Base-by-base conservation (phyloP, 2,329 filamentous ascomycete species). In the Cladophialophora carrionii region DNA sequence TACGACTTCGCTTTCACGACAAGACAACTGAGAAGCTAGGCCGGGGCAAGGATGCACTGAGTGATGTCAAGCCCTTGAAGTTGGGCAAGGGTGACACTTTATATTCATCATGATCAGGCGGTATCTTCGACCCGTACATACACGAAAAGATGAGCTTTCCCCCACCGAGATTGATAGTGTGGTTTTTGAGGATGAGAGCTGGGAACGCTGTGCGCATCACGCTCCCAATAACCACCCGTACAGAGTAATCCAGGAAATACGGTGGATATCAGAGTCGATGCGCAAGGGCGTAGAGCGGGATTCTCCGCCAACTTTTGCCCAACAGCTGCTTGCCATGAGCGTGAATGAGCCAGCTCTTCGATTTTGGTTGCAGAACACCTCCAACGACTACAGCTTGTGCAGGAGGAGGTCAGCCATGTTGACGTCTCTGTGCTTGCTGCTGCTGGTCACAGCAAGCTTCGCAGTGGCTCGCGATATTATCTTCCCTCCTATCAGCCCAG, bases 401-500 rank as follows among this genome's bases (percentile, higher is more conserved):
- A 26, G 22, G 20, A 7, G 22, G 10, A 49, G 2, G 9, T 26
- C 48, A 51, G 26, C 37, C 49, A 65, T 65, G 65, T 51, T 52
- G 48, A 51, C 5, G 43, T 54, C 55, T 9, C 57, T 49, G 53
- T n/a, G 24, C n/a, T 22, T 61, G 5, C 41, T 55, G 26, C 43
- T 65, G 7, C 41, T 67, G 32, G 26, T 66, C 17, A 29, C 56
- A 10, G 53, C 56, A 31, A 34, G 32, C 46, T 51, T 31, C 10
- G 32, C 62, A 9, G 46, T 62, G 20, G 68, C 68, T 17, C 64
- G 70, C 24, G 73, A 76, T 0, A 72, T 76, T 55, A 60, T 70
- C 52, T 76, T 76, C 59, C 74, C 75, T 32, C 70, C 72, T 0
- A 48, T 73, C 0, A 71, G 72, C 17, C 71, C 67, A 14, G 48